These are phyloP conservation scores for Diaporthe velutina DNA, from an alignment of 2,329 filamentous ascomycete species.

Conservation along the genomic window DNA sequence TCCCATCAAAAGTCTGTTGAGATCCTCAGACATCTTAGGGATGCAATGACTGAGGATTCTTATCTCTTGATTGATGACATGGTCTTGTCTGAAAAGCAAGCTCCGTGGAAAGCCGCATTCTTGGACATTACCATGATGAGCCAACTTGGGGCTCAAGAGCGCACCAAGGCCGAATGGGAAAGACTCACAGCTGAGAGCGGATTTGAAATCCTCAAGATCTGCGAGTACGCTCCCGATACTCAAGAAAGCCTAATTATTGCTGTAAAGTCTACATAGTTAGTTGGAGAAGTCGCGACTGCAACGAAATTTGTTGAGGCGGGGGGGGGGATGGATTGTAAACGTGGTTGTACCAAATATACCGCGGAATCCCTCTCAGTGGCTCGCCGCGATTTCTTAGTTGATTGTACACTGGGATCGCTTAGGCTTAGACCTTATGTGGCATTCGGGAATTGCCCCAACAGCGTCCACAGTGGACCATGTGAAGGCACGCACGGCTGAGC, in stretches of 20 bases:
- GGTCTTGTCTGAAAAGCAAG: conserved; percentile 14
- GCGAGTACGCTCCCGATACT: conserved; percentile 1
- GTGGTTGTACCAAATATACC: too few species aligned
- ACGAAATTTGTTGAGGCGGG: too few species aligned
- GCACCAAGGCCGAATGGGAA: conserved; percentile 8
- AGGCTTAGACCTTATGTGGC: too few species aligned
- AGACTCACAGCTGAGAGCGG: conserved; percentile 1
- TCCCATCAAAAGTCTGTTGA: conserved; percentile 2
- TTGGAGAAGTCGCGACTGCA: neutral
- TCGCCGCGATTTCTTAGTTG: too few species aligned
- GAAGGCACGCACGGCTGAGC: too few species aligned
- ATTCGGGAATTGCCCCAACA: too few species aligned
- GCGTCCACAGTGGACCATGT: too few species aligned
- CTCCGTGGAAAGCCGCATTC: conserved; percentile 15
- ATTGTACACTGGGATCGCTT: too few species aligned
- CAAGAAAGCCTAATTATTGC: conserved; percentile 14
- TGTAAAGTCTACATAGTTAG: conserved; percentile 1
- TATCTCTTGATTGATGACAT: conserved; percentile 7
- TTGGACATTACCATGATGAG: conserved; percentile 6
- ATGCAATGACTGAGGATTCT: neutral
- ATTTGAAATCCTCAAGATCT: neutral
- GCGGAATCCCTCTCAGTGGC: too few species aligned
- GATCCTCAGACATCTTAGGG: neutral
- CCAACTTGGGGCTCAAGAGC: conserved; percentile 6
- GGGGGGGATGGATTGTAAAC: too few species aligned